Evolutionary conservation across 768 basidiomycete genomes (phyloP), one percentile per base, ranked within the genome.

Genomic region (Leccinum broughii): DNA sequence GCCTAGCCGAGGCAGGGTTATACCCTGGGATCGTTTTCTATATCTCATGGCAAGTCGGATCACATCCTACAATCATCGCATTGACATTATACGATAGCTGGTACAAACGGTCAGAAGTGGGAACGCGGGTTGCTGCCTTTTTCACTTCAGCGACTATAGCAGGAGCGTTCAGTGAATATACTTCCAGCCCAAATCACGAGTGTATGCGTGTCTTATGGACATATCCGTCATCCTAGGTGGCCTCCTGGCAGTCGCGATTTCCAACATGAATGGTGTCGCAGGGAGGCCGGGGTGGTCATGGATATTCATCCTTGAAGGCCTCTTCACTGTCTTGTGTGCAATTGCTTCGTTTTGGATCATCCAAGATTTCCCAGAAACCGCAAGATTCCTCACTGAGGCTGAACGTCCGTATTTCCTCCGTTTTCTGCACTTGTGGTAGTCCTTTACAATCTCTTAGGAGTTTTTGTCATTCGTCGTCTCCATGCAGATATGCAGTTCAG

Each of bases 131-230:
- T 24, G 88, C 90, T 0, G 60, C 87, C 15, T 94, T 94, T 77
- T 92, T 92, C 74, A 85, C 87, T 3, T 88, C 90, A 30, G 89
- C 90, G 2, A 92, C 91, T 0, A 79, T 89, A 30, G 85, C 90
- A 5, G 92, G 91, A 24, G 88, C 87, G 14, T 90, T 90, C 72
- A 85, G 88, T 86, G 55, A 55, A 79, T 61, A 46, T 22, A 51
- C 69, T 39, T 52, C n/a, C 20, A n/a, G 26, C 14, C 28, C 35
- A 9, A 24, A 9, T 54, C 20, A 20, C 5, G 44, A 46, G 4
- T 15, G 8, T 49, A 10, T 30, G 11, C 30, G 28, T 46, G 15
- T 24, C 59, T 59, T 14, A 57, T 41, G 11, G 22, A 37, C 13
- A n/a, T n/a, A 55, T 22, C 34, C 26, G 15, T 22, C 46, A 37